These are phyloP conservation scores for Combretum micranthum DNA, from an alignment of 345 rosid genomes.

Conservation along the genomic window DNA sequence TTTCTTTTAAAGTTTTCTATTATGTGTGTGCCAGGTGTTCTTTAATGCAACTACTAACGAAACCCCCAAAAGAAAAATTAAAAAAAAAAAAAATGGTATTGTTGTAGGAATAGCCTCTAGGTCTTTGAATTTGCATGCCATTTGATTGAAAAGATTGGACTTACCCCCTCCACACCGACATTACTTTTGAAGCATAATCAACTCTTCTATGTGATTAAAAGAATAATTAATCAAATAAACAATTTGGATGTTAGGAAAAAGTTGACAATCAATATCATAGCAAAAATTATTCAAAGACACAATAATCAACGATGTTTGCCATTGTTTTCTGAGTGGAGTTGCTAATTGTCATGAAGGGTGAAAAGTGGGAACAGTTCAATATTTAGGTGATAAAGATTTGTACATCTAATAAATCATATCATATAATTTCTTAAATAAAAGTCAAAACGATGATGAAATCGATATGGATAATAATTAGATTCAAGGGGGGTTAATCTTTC, in stretches of 20 bases:
- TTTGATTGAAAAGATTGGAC: conserved; percentile 1
- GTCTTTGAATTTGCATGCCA: conserved; percentile 2
- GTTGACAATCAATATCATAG: background rate
- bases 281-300: conserved; percentile 4
- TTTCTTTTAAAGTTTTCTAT: too few species aligned
- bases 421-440: too few species aligned
- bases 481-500: too few species aligned
- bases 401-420: background rate
- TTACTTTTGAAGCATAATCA: conserved; percentile 1
- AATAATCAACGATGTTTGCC: conserved; percentile 7
- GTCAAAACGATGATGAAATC: too few species aligned
- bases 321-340: conserved; percentile 5
- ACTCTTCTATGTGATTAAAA: background rate
- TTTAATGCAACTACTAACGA: too few species aligned
- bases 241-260: conserved; percentile 9
- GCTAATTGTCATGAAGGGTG: conserved; percentile 1
- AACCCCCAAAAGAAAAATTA: too few species aligned
- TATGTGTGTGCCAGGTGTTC: too few species aligned
- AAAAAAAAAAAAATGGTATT: background rate
- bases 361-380: background rate
- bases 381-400: background rate
- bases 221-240: background rate
- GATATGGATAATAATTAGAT: too few species aligned
- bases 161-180: conserved; percentile 6
- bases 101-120: background rate